These are phyloP conservation scores for Tylopilus sp. DNA, from an alignment of 768 basidiomycete genomes.

Conservation along the genomic window DNA sequence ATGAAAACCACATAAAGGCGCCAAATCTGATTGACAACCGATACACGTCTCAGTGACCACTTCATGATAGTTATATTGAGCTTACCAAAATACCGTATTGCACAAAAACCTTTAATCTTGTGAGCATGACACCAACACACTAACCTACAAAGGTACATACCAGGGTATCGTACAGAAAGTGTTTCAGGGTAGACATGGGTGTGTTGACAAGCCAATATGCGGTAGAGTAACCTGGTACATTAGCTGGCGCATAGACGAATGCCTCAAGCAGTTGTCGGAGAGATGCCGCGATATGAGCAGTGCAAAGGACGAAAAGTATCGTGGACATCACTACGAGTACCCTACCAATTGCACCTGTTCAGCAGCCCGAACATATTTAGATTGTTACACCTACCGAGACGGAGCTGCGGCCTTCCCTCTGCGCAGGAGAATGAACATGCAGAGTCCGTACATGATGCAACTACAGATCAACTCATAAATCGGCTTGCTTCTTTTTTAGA, in stretches of 20 bases:
- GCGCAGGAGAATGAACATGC: not conserved
- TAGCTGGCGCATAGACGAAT: not conserved
- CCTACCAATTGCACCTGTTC: not conserved
- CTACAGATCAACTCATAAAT: not conserved
- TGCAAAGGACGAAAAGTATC: not conserved
- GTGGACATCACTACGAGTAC: not conserved
- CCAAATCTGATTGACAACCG: not conserved
- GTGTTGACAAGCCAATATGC: not conserved
- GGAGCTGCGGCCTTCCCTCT: not conserved
- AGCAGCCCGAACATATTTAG: not conserved
- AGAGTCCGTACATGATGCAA: not conserved
- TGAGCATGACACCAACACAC: not conserved
- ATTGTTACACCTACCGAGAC: not conserved
- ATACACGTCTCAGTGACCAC: not conserved
- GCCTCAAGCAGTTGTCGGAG: constrained; percentile 2
- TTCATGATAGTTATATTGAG: not conserved
- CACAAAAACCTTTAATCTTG: not conserved
- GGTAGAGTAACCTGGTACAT: not conserved
- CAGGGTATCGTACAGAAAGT: not conserved
- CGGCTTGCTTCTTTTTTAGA: no score
- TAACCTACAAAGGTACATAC: not conserved
- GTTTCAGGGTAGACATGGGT: not conserved
- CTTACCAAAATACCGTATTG: not conserved
- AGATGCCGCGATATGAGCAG: not conserved
- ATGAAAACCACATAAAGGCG: constrained; percentile 3